Base-by-base conservation (phyloP, 2,329 filamentous ascomycete species). In the Stemphylium vesicarium region DNA sequence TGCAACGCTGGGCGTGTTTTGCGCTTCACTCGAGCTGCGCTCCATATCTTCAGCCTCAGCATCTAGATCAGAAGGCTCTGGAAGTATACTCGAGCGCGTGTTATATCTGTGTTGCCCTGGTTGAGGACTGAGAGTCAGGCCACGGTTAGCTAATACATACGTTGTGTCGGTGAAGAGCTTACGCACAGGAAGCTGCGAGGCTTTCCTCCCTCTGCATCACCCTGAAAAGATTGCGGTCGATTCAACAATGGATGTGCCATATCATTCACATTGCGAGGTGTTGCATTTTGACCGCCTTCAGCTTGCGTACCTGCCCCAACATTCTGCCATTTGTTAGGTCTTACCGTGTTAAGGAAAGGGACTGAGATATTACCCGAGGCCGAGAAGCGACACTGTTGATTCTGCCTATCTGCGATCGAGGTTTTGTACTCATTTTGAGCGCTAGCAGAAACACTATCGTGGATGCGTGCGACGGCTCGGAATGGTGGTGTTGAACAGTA, bases 101-200 rank as follows among this genome's bases (percentile, higher is more conserved):
- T 44, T 53, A 18, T 57, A 50, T 40, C 50, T 71, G n/a, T 63
- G 45, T 18, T 69, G 64, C n/a, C 71, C 71, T 32, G 64, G 68
- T 44, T 75, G 73, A 13, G 71, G 72, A 33, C 46, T 55, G 22
- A 11, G 22, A 9, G 24, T 33, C 18, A 12, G 13, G 29, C 8
- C 3, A 45, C 8, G 8, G 31, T 50, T 41, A 50, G 46, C 45
- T 31, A 37, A 22, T 37, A 35, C 35, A 18, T 41, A 10, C 24
- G 15, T 9, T n/a, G 31, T 26, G 31, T 20, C 8, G 16, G 31
- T 31, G 18, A 4, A 22, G 33, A 26, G 22, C 4, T 9, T n/a
- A 47, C 50, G 18, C 18, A 53, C 26, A 75, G 63, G 46, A 72
- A 61, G 54, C 72, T 74, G 22, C 68, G 65, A 36, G 62, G 55